Evolutionary conservation across 441 rosid genomes (phyloP).

Genomic region (Erodium texanum): DNA sequence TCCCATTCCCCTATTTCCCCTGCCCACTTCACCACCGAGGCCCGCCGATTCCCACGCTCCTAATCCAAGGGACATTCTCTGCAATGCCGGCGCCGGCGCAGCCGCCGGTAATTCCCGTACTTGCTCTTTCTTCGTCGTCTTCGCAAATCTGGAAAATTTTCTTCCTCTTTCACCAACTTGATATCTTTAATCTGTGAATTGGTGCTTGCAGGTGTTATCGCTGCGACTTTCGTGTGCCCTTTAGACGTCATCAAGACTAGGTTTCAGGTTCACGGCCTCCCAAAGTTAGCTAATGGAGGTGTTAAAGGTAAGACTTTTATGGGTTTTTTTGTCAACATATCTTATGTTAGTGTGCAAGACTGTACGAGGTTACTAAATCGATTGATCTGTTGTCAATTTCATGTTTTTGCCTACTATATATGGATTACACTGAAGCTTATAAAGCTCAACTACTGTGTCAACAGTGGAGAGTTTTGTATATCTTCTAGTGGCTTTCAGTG

Average conservation of each 20-base stretch:
- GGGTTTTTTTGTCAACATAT: no score
- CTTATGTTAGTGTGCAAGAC: no score
- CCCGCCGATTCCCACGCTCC: not conserved
- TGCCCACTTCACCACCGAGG: not conserved
- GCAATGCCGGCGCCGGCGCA: not conserved
- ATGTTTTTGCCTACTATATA: no score
- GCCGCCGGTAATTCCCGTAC: not conserved
- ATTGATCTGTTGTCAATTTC: no score
- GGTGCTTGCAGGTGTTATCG: not conserved
- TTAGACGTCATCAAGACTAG: not conserved
- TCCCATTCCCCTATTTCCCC: no score
- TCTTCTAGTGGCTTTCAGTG: no score
- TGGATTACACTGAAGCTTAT: no score
- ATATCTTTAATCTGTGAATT: no score
- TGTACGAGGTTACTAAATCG: no score
- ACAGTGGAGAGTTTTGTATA: no score
- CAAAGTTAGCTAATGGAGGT: not conserved
- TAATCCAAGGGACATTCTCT: not conserved
- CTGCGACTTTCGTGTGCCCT: not conserved
- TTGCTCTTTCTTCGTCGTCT: no score
- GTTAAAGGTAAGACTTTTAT: not conserved
- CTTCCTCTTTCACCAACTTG: not conserved
- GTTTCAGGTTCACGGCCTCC: not conserved
- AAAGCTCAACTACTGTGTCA: no score
- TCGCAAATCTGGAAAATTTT: not conserved